Base-by-base conservation (phyloP, 306 rosid species). In the Citrullus colocynthis region DNA sequence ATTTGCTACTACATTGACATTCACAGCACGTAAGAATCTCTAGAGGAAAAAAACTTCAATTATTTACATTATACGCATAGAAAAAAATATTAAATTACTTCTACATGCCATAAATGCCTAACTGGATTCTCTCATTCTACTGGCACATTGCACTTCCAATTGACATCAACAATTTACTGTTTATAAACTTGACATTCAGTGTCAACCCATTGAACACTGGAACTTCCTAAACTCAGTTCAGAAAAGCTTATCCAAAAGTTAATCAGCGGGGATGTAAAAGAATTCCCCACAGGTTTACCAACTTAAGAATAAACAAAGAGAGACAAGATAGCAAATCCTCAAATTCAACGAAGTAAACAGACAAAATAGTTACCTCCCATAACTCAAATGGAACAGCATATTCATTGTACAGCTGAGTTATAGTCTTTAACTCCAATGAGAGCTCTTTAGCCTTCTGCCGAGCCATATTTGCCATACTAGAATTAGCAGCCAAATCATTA, bases 361-460 rank as follows among this genome's bases (percentile, higher is more conserved):
- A 54, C n/a, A 74, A 79, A 75, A 71, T 55, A 45, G 71, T 78
- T 90, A 95, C 99, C 99, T 95, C 97, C 99, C 99, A 95, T 54
- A 92, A 91, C 85, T 87, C 91, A 73, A 95, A 92, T 70, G 99
- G 98, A 83, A 95, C 93, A 55, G 99, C 98, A 81, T 92, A 92
- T 59, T 95, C 99, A 85, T 95, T 95, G 83, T 95, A 95, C 69
- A 95, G 86, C 83, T 95, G 97, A 57, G 99, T 89, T 84, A 95
- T 95, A 78, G 88, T 89, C 86, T 92, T 95, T 63, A 90, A 81
- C 69, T 92, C 98, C 58, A 90, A 84, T 6, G 97, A 90, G 49
- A 95, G 88, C 83, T 95, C 99, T 78, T 77, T 86, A 55, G 96
- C 90, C 87, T 91, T 92, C 77, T 84, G 90, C 58, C 72, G 86